Percentiles rank a stretch among this genome's conserved stretches.
Conservation (phyloP, 2,329 filamentous ascomycete genomes). For the Alternaria viburni region DNA sequence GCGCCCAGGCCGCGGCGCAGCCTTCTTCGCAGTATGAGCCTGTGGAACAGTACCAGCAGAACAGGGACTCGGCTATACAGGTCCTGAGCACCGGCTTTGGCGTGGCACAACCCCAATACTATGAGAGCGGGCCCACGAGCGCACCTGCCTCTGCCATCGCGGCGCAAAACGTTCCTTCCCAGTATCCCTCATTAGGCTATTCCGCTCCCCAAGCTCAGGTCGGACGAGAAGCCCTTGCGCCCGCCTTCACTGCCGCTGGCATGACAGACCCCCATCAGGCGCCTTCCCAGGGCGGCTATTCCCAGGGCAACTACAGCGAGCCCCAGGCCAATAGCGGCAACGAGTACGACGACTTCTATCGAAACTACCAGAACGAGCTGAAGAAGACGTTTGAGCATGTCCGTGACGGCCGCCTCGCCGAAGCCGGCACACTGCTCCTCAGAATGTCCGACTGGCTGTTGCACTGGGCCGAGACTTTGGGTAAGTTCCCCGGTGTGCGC, state of each 20-base stretch:
- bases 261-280: conserved; percentile 60
- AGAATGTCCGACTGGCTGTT: conserved; percentile 71
- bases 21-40: conserved; percentile 73
- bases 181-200: conserved; percentile 64
- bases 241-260: conserved; percentile 57
- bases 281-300: conserved; percentile 48
- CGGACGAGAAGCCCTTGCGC: conserved; percentile 56
- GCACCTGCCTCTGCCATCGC: conserved; percentile 64
- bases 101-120: conserved; percentile 69
- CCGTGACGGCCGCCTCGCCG: conserved; percentile 64
- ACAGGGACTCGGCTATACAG: conserved; percentile 71
- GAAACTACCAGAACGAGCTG: conserved; percentile 63
- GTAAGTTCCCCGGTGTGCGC: conserved; percentile 56
- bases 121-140: conserved; percentile 67
- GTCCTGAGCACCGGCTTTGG: conserved; percentile 73
- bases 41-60: conserved; percentile 77
- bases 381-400: conserved; percentile 74
- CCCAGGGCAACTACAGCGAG: conserved; percentile 41
- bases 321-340: conserved; percentile 51
- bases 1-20: conserved; percentile 46
- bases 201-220: conserved; percentile 67
- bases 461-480: conserved; percentile 68
- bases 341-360: conserved; percentile 71
- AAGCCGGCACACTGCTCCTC: conserved; percentile 65
- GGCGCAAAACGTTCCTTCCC: conserved; percentile 69